phyloP scores from a whole-genome alignment of 2,329 filamentous ascomycete species.

The Huntiella decipiens region DNA sequence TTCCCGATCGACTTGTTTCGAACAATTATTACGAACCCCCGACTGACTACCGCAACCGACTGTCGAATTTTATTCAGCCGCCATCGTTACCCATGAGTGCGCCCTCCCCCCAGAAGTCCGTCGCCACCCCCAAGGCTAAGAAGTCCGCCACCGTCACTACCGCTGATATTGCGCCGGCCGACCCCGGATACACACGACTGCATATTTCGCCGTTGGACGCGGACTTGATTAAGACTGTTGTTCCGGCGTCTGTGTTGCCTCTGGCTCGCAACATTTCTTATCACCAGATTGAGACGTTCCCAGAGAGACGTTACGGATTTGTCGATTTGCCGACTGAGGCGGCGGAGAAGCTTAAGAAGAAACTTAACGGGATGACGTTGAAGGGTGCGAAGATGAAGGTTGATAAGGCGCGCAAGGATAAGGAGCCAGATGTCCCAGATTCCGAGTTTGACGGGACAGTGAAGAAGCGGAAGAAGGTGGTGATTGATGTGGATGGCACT shows the following conservation, averaged over 20 bases:
- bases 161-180: slow-evolving; percentile 2
- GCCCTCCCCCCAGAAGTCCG: slow-evolving; percentile 3
- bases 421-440: slow-evolving; percentile 24
- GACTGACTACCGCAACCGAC: too few relatives aligned
- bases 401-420: slow-evolving; percentile 47
- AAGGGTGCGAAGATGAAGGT: slow-evolving; percentile 73
- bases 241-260: slow-evolving; percentile 48
- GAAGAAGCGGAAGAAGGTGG: slow-evolving; percentile 25
- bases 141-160: slow-evolving; percentile 1
- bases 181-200: slow-evolving; percentile 24
- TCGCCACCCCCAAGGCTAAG: slow-evolving; percentile 6
- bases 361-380: slow-evolving; percentile 69
- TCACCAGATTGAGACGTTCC: slow-evolving; percentile 69
- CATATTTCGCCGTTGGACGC: slow-evolving; percentile 78
- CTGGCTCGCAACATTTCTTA: slow-evolving; percentile 69
- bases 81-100: slow-evolving; percentile 1
- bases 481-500: slow-evolving; percentile 16
- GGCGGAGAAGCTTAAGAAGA: slow-evolving; percentile 80
- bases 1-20: too few relatives aligned
- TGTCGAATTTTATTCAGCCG: too few relatives aligned
- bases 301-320: slow-evolving; percentile 79
- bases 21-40: too few relatives aligned
- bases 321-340: slow-evolving; percentile 64
- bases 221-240: slow-evolving; percentile 49
- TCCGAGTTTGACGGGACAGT: slow-evolving; percentile 17